These are phyloP conservation scores for Saccharomycopsis sp. DNA, from an alignment of 805 yeast genomes.

Conservation along the genomic window DNA sequence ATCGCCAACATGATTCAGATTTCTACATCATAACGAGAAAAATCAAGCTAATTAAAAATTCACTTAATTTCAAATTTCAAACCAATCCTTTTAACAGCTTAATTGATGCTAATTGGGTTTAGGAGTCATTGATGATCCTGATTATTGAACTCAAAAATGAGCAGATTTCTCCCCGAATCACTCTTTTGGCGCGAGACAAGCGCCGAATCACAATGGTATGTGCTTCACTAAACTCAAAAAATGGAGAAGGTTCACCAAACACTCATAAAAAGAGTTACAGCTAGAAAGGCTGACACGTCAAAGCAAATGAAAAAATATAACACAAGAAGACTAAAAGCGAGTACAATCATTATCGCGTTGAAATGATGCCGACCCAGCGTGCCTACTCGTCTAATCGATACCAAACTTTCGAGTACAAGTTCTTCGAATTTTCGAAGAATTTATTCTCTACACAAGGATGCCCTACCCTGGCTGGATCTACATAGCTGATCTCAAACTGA, in stretches of 20 bases:
- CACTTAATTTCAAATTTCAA: too few relatives aligned
- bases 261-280: not conserved
- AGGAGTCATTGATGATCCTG: too few relatives aligned
- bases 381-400: not conserved
- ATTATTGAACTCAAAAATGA: not conserved
- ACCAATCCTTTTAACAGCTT: too few relatives aligned
- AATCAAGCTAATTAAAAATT: not conserved
- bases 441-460: not conserved
- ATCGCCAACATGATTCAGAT: not conserved
- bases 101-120: too few relatives aligned
- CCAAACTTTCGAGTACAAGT: not conserved
- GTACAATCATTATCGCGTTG: not conserved
- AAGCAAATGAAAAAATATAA: not conserved
- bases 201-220: not conserved
- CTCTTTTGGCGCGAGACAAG: not conserved
- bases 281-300: not conserved
- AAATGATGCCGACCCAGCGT: too few relatives aligned
- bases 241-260: not conserved
- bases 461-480: not conserved
- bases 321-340: not conserved
- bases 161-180: not conserved
- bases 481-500: not conserved
- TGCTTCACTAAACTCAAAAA: not conserved
- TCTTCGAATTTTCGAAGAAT: not conserved
- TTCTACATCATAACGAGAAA: not conserved